phyloP scores from a whole-genome alignment of 805 yeast genomes.

The Saturnispora galanensis region DNA sequence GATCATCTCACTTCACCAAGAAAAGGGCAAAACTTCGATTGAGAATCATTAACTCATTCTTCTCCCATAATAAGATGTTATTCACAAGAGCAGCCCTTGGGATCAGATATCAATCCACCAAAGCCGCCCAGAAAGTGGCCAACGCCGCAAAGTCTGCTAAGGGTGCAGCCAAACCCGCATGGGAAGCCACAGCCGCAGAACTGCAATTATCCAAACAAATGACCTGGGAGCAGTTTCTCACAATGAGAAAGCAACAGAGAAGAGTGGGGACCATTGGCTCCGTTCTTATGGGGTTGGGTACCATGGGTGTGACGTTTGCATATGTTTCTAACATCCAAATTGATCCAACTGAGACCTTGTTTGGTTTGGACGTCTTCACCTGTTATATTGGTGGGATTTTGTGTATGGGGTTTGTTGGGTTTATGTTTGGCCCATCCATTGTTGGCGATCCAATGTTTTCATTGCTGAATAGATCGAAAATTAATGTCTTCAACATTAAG shows the following conservation, averaged over 20 bases:
- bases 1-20: no score
- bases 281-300: constrained; percentile 52
- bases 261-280: constrained; percentile 61
- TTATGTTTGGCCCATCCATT: constrained; percentile 68
- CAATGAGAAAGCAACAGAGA: constrained; percentile 67
- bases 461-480: constrained; percentile 35
- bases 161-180: not conserved
- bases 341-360: constrained; percentile 79
- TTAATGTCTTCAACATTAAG: constrained; percentile 44
- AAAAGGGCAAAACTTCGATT: no score
- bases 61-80: no score
- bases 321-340: constrained; percentile 73
- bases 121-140: not conserved
- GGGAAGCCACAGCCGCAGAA: constrained; percentile 18
- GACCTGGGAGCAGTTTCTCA: constrained; percentile 75
- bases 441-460: constrained; percentile 63
- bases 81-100: no score
- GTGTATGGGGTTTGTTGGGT: constrained; percentile 68
- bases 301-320: constrained; percentile 61
- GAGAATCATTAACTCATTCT: no score
- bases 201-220: constrained; percentile 24
- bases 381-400: constrained; percentile 68
- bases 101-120: no score
- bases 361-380: constrained; percentile 85
- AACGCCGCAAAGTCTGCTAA: constrained; percentile 2